A percentile compares a stretch with the other conserved stretches of the same genome.
Evolutionary conservation across 2,329 filamentous ascomycete genomes (phyloP).

Genomic region (Neopestalotiopsis clavispora): DNA sequence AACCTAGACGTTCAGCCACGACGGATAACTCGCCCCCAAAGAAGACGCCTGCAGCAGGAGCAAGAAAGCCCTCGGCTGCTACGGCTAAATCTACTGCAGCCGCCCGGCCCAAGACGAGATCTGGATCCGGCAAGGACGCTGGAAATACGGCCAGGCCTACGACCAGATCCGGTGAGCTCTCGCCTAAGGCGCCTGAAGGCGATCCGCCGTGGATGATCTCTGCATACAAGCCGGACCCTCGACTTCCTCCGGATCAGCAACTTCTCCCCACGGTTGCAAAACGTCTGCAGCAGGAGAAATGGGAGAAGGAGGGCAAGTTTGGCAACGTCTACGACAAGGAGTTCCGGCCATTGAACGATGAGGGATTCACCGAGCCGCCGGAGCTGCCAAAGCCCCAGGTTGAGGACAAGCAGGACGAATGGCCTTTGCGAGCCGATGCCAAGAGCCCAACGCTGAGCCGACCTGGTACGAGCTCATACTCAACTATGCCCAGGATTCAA

Average conservation of each 20-base stretch:
- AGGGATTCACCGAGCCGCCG: slow-evolving; percentile 54
- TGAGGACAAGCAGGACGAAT: slow-evolving; percentile 49
- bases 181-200: slow-evolving; percentile 76
- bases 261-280: slow-evolving; percentile 93
- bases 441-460: slow-evolving; percentile 55
- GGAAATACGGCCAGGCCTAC: slow-evolving; percentile 60
- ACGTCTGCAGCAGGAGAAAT: slow-evolving; percentile 89
- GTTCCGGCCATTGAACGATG: slow-evolving; percentile 80
- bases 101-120: slow-evolving; percentile 67
- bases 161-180: slow-evolving; percentile 65
- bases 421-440: slow-evolving; percentile 60
- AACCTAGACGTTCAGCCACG: slow-evolving; percentile 47
- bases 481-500: slow-evolving; percentile 66
- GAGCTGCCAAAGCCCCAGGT: slow-evolving; percentile 38
- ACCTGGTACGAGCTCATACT: slow-evolving; percentile 57
- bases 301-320: slow-evolving; percentile 89
- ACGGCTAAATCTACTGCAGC: slow-evolving; percentile 23
- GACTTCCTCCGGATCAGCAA: slow-evolving; percentile 92
- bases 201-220: slow-evolving; percentile 95
- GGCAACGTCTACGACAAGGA: slow-evolving; percentile 86
- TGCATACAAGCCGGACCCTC: slow-evolving; percentile 94
- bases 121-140: slow-evolving; percentile 55
- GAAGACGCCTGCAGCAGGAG: slow-evolving; percentile 45
- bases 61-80: slow-evolving; percentile 50
- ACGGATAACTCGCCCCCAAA: slow-evolving; percentile 58